Base-by-base conservation (phyloP, 345 rosid genomes). In the Citrus australasica region DNA sequence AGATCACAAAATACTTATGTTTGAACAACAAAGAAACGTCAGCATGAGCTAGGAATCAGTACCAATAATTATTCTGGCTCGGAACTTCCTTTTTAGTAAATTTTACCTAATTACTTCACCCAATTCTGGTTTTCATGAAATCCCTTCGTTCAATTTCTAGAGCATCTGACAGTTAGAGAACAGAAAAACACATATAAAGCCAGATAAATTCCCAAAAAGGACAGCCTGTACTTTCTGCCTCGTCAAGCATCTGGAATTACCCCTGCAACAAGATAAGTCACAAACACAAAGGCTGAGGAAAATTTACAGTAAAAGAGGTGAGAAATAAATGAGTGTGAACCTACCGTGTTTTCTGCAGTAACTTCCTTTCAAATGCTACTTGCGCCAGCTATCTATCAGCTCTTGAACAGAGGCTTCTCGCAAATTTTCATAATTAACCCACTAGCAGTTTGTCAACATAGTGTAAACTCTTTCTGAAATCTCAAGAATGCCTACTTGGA, bases 401-500 rank as follows among this genome's bases (percentile, higher is more conserved):
- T 67, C 35, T 55, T 53, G 17, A 33, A 27, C 55, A 24, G 21
- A 37, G 56, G 42, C 67, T 69, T 27, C 76, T 27, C 38, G 8
- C 28, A 28, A 25, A 42, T 48, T 25, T 55, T 51, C 35, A 9
- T 11, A n/a, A 28, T 42, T 35, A n/a, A 33, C 56, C 51, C 4
- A 2, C 17, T 13, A n/a, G 9, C 59, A 2, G 32, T 30, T 37
- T 28, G 63, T 69, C 65, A 69, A 48, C 81, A 71, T 25, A 66
- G 33, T 40, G 60, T 30, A 75, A 56, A 7, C 30, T 35, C 79
- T 63, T 81, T 60, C 73, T 38, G 0, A 46, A 71, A 62, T 78
- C 76, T 82, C 17, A 74, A 70, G 48, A 79, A 25, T 58, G 19
- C 63, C 74, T 68, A 55, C 75, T 69, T 37, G 73, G 84, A 83